Conservation (phyloP, 1,284 basidiomycete species). For the Marasmius oreades region DNA sequence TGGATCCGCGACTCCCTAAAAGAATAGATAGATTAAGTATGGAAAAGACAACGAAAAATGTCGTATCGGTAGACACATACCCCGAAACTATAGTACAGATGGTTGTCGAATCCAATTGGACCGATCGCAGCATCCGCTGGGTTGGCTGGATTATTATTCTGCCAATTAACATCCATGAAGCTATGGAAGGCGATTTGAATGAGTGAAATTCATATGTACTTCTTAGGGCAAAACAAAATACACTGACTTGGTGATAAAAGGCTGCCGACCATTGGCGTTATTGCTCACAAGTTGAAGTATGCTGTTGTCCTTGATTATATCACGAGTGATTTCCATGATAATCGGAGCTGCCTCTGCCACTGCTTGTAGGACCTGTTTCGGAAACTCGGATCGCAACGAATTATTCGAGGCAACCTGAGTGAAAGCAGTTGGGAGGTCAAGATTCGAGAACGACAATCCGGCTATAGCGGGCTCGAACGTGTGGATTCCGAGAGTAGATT, state of each 20-base stretch:
- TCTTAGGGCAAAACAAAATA: neutral
- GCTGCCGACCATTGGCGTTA: conserved; percentile 18
- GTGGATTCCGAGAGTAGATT: conserved; percentile 54
- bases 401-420: neutral
- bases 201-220: neutral
- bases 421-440: neutral
- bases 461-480: neutral
- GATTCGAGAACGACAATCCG: neutral
- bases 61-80: conserved; percentile 29
- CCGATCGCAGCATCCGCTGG: conserved; percentile 65
- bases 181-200: conserved; percentile 31
- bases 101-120: conserved; percentile 73
- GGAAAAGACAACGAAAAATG: neutral
- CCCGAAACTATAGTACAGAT: conserved; percentile 76
- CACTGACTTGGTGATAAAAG: conserved; percentile 49
- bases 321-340: conserved; percentile 36
- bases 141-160: conserved; percentile 62
- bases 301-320: conserved; percentile 29
- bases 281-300: conserved; percentile 13
- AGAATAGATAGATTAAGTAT: neutral
- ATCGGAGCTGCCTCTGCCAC: conserved; percentile 48
- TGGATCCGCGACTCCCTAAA: conserved; percentile 63
- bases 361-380: conserved; percentile 40
- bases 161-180: conserved; percentile 79
- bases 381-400: conserved; percentile 26